These are phyloP conservation scores for Vachellia collinsii DNA, from an alignment of 306 rosid genomes.

Conservation along the genomic window DNA sequence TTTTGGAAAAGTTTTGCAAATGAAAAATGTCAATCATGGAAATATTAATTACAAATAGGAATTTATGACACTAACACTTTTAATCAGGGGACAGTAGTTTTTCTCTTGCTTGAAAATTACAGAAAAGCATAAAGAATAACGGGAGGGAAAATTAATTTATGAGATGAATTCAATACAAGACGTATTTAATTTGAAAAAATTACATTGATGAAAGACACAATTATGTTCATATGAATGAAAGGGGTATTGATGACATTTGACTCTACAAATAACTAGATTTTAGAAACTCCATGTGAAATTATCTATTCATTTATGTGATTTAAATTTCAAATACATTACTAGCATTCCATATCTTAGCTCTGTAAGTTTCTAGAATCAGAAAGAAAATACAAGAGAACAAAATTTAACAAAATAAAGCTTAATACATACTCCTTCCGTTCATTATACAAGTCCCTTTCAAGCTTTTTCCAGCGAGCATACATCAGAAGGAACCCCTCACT, in stretches of 20 bases:
- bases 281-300: conserved; percentile 7
- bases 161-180: conserved; percentile 8
- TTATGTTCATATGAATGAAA: conserved; percentile 1
- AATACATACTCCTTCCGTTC: conserved; percentile 91
- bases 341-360: conserved; percentile 21
- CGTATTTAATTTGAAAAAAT: conserved; percentile 12
- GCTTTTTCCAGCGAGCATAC: conserved; percentile 99
- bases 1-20: conserved; percentile 5
- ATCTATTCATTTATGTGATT: conserved; percentile 27
- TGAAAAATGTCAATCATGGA: conserved; percentile 5
- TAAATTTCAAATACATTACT: neutral
- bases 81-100: neutral
- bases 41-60: conserved; percentile 24
- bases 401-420: conserved; percentile 26
- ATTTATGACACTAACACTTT: conserved; percentile 10
- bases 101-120: conserved; percentile 15
- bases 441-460: conserved; percentile 89
- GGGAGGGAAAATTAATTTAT: neutral
- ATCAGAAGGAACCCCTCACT: conserved; percentile 97
- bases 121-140: neutral
- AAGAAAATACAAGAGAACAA: conserved; percentile 23
- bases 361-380: conserved; percentile 29
- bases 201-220: conserved; percentile 1
- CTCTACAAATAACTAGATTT: conserved; percentile 30
- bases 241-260: conserved; percentile 16